Base-by-base conservation (phyloP, 2,329 filamentous ascomycete genomes). In the Aspergillus arachidicola region DNA sequence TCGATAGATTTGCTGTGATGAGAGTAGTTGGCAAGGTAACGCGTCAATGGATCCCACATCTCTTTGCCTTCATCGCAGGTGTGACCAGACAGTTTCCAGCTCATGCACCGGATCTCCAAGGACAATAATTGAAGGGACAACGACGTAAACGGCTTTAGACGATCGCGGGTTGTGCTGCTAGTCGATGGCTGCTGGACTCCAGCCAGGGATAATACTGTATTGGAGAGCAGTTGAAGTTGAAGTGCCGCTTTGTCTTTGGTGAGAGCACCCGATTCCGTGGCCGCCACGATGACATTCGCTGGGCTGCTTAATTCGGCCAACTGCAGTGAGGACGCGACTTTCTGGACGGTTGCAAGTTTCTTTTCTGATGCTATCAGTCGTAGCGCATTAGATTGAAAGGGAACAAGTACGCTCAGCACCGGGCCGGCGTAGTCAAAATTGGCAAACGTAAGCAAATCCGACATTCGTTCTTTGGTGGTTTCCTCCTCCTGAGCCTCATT, bases 191-290 rank as follows among this genome's bases (percentile, higher is more conserved):
- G 63, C 9, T 69, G 67, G 14, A 68, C 55, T 6, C 60, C 61
- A 3, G 74, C 72, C 50, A 81, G 66, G 10, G 79, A 77, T 16
- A 77, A 54, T 6, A 83, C 63, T 3, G 71, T 76, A 61, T 79
- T 80, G 1, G 81, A 79, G 6, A 82, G 70, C 2, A 79, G 67
- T 60, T 82, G 78, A n/a, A 83, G 70, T 62, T 83, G 80, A 23
- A 78, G 66, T 14, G 78, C 78, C 30, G 78, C 78, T 61, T 80
- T 80, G 43, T 80, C 79, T 30, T 70, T 71, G 4, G 72, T 61
- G 6, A 82, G 59, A n/a, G 63, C 67, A 6, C 75, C 74, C 3
- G 71, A 66, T n/a, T 80, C 72, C 16, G 78, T 58, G 3, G 79
- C 80, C 23, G 70, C 69, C 56, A 76, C 38, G 45, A 81, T 80